Evolutionary conservation across 805 yeast genomes (phyloP).

Genomic region (Starmera caribaea): DNA sequence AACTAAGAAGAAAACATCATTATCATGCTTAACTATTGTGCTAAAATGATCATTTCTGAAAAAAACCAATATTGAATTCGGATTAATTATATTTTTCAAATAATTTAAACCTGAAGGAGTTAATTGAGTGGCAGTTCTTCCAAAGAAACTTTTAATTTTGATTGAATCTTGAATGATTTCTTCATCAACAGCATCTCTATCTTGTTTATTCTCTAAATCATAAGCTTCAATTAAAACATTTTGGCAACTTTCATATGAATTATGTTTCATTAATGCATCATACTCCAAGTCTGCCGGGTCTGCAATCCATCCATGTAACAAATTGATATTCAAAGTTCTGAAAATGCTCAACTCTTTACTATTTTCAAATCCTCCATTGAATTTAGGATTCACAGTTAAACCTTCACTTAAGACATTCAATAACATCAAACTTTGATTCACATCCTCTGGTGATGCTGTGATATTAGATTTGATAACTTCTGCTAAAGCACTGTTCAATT

Average conservation of each 20-base stretch:
- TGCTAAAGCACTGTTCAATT: constrained; percentile 41
- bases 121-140: constrained; percentile 62
- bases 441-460: constrained; percentile 23
- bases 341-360: constrained; percentile 50
- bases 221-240: constrained; percentile 40
- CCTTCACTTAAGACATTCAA: constrained; percentile 66
- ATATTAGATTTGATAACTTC: constrained; percentile 30
- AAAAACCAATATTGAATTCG: constrained; percentile 55
- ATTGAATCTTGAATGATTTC: constrained; percentile 24
- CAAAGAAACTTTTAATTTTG: constrained; percentile 39
- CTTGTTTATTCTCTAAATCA: constrained; percentile 21
- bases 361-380: constrained; percentile 49
- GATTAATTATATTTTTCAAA: constrained; percentile 33
- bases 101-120: constrained; percentile 55
- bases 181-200: constrained; percentile 15
- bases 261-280: constrained; percentile 27
- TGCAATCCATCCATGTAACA: constrained; percentile 84
- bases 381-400: constrained; percentile 59
- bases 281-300: constrained; percentile 30
- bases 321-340: constrained; percentile 42
- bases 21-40: constrained; percentile 46
- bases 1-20: constrained; percentile 50
- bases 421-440: constrained; percentile 35
- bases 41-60: constrained; percentile 88
- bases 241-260: constrained; percentile 52